Evolutionary conservation across 176 grass and related monocot species (phyloP).

Genomic region (Areca catechu): DNA sequence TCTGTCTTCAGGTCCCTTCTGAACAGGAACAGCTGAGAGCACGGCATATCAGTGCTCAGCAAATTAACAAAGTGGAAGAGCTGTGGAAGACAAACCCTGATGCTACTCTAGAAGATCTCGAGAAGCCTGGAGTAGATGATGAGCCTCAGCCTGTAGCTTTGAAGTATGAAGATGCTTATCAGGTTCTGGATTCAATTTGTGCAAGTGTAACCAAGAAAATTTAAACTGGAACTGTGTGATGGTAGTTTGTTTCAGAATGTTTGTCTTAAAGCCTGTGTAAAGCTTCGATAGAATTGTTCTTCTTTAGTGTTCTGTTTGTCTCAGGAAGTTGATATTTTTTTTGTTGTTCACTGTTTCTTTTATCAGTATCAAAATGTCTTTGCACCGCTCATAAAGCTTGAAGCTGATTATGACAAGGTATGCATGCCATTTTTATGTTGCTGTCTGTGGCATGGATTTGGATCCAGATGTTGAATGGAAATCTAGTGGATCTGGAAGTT

Average conservation of each 20-base stretch:
- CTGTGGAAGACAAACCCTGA: constrained; percentile 98
- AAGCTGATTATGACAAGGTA: constrained; percentile 99
- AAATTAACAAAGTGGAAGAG: constrained; percentile 99
- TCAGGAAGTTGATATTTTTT: background rate
- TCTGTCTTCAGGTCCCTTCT: constrained; percentile 61
- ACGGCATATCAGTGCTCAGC: constrained; percentile 92
- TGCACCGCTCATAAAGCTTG: constrained; percentile 94
- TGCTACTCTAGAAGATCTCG: constrained; percentile 94
- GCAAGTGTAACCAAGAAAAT: constrained; percentile 6
- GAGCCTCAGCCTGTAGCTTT: constrained; percentile 73
- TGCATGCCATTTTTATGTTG: constrained; percentile 1
- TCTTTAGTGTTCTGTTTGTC: too few relatives aligned
- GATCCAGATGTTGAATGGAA: too few relatives aligned
- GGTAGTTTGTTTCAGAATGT: too few relatives aligned
- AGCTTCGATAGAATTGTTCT: too few relatives aligned
- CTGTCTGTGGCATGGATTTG: background rate
- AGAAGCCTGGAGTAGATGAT: constrained; percentile 97
- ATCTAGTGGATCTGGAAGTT: too few relatives aligned
- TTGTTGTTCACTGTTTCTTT: constrained; percentile 4
- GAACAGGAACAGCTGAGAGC: constrained; percentile 97
- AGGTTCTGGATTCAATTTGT: constrained; percentile 33
- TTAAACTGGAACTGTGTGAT: background rate
- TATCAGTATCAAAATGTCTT: constrained; percentile 99
- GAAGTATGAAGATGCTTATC: constrained; percentile 99
- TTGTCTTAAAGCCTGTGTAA: too few relatives aligned